Conservation (phyloP, 2,329 filamentous ascomycete genomes). For the Phialocephala subalpina region DNA sequence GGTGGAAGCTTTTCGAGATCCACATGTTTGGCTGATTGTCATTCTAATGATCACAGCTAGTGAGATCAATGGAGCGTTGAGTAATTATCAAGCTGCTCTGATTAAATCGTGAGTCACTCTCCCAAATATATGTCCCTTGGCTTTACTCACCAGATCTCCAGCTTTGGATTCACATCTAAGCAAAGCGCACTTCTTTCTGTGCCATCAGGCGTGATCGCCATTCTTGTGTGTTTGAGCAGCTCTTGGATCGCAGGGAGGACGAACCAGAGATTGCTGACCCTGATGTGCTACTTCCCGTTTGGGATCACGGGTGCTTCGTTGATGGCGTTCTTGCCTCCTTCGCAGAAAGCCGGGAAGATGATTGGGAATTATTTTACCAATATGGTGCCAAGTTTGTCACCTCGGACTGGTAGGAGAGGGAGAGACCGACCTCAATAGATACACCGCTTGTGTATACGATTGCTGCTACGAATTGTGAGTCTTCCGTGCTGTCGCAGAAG, state of each 20-base stretch:
- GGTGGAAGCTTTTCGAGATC: not conserved
- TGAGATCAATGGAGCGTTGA: not conserved
- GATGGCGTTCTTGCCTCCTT: not conserved
- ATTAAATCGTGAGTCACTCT: slow-evolving; percentile 6
- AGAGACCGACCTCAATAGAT: not conserved
- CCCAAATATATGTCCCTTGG: not conserved
- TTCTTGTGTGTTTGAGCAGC: not conserved
- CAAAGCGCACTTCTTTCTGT: not conserved
- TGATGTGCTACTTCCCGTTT: not conserved
- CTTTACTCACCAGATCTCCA: not conserved
- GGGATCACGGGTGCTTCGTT: not conserved
- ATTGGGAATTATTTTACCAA: not conserved
- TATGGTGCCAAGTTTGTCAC: not conserved
- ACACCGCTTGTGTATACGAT: not conserved
- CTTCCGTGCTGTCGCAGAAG: not conserved
- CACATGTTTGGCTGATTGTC: not conserved
- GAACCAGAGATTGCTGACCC: not conserved
- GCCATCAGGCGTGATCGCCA: not conserved
- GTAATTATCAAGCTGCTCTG: not conserved
- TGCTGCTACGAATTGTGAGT: not conserved
- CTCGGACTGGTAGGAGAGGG: not conserved
- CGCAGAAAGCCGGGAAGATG: not conserved
- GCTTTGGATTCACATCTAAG: slow-evolving; percentile 5
- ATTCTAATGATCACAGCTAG: not conserved
- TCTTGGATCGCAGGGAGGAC: not conserved